A percentile compares a stretch with the other conserved stretches of the same genome.
Evolutionary conservation across 164 flowering plant species (phyloP).

Genomic region (Annona squamosa): DNA sequence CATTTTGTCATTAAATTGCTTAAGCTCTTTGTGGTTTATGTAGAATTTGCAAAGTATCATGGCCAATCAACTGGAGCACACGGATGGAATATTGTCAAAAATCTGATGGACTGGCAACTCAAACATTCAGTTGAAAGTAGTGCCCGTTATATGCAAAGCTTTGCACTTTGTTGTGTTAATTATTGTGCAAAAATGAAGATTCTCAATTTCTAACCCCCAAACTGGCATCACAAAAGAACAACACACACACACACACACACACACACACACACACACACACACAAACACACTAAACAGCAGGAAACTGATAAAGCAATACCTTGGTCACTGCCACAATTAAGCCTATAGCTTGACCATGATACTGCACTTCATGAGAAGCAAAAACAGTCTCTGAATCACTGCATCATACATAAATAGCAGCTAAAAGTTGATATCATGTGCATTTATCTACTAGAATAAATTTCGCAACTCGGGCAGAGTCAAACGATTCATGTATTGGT

Average conservation of each 20-base stretch:
- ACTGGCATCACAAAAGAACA: background rate
- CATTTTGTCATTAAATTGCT: background rate
- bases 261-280: too few relatives aligned
- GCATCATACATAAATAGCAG: conserved; percentile 1
- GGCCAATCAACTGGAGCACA: too few relatives aligned
- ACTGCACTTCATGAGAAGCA: conserved; percentile 6
- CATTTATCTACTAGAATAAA: too few relatives aligned
- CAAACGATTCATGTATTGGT: too few relatives aligned
- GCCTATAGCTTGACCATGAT: conserved; percentile 12
- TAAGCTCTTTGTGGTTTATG: too few relatives aligned
- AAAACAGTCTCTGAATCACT: conserved; percentile 10
- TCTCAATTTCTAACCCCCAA: too few relatives aligned
- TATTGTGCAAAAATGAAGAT: background rate
- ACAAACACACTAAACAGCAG: background rate
- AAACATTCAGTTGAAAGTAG: background rate
- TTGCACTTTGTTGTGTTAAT: background rate
- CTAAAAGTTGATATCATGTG: too few relatives aligned
- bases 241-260: background rate
- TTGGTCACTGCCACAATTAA: conserved; percentile 3
- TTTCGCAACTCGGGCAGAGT: too few relatives aligned
- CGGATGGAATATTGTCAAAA: background rate
- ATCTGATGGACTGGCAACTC: background rate
- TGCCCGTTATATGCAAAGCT: background rate
- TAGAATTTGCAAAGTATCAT: too few relatives aligned
- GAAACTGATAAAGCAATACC: conserved; percentile 1